phyloP scores from a whole-genome alignment of 768 basidiomycete genomes.

The Boletus subcaerulescens region DNA sequence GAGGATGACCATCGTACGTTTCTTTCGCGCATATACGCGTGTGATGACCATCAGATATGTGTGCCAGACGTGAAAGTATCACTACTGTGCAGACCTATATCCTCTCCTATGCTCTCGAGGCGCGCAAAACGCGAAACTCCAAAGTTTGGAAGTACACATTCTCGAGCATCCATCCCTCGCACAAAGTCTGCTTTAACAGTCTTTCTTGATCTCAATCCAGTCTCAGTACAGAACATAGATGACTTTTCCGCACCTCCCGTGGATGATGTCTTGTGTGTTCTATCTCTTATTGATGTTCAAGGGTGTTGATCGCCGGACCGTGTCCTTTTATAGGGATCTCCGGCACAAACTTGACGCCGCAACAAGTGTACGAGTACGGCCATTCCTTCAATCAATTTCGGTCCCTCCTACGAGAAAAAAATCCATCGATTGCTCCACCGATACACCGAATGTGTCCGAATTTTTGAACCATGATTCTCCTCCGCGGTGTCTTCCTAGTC shows the following conservation, averaged over 20 bases:
- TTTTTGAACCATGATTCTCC: conserved; percentile 34
- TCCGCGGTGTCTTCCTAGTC: conserved; percentile 21
- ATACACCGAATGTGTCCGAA: conserved; percentile 18
- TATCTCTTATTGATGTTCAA: neutral
- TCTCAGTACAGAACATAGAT: conserved; percentile 31
- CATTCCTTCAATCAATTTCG: conserved; percentile 29
- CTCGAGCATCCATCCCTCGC: conserved; percentile 26
- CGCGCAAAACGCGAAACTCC: conserved; percentile 49
- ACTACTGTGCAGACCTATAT: conserved; percentile 35
- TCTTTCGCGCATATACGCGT: conserved; percentile 16
- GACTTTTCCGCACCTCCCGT: conserved; percentile 30
- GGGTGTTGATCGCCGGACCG: neutral
- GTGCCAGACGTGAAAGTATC: conserved; percentile 26
- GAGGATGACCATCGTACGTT: conserved; percentile 35
- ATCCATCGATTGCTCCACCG: conserved; percentile 7
- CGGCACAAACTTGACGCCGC: conserved; percentile 29
- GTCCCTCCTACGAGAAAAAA: conserved; percentile 15
- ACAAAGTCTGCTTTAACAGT: conserved; percentile 21
- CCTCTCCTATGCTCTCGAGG: conserved; percentile 42
- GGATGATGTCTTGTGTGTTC: conserved; percentile 42
- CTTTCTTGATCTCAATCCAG: conserved; percentile 20
- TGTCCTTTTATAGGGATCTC: conserved; percentile 28
- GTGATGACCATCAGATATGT: neutral
- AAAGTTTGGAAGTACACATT: conserved; percentile 30
- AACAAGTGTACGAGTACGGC: conserved; percentile 22